Conservation (phyloP, 2,329 filamentous ascomycete species). For the Neodidymelliopsis sp. region DNA sequence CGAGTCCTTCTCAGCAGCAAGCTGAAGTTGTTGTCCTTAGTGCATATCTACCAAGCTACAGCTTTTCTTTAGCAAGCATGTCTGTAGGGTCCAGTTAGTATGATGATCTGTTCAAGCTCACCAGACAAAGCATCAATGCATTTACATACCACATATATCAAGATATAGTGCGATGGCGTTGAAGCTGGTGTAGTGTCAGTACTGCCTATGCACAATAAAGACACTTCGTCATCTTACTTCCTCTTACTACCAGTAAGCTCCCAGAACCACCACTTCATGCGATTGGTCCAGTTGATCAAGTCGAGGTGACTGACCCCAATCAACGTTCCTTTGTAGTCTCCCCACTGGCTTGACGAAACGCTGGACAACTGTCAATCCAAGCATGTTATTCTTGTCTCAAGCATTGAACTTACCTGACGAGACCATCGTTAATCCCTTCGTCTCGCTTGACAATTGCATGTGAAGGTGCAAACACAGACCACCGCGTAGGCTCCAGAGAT, state of each 20-base stretch:
- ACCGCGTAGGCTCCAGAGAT: conserved; percentile 61
- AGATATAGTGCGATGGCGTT: conserved; percentile 70
- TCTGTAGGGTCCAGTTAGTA: conserved; percentile 27
- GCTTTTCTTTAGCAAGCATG: conserved; percentile 49
- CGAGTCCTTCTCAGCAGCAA: conserved; percentile 17
- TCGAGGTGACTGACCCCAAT: conserved; percentile 70
- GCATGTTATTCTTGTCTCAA: background rate
- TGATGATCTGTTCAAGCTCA: background rate
- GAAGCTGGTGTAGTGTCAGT: conserved; percentile 56
- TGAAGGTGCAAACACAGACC: conserved; percentile 64
- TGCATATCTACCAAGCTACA: conserved; percentile 22
- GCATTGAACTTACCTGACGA: conserved; percentile 59
- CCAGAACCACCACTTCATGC: conserved; percentile 66
- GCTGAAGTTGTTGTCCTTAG: background rate
- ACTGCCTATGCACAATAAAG: background rate
- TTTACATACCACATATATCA: conserved; percentile 66
- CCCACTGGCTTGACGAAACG: conserved; percentile 67
- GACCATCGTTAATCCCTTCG: conserved; percentile 69
- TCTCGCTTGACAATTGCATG: conserved; percentile 61
- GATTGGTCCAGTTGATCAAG: conserved; percentile 72
- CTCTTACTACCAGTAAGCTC: conserved; percentile 63
- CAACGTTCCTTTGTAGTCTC: conserved; percentile 68
- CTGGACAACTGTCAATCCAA: conserved; percentile 34
- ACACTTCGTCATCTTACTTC: conserved; percentile 50
- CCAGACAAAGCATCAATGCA: background rate